Conservation (phyloP, 2,329 filamentous ascomycete genomes). For the Alternaria sp. region DNA sequence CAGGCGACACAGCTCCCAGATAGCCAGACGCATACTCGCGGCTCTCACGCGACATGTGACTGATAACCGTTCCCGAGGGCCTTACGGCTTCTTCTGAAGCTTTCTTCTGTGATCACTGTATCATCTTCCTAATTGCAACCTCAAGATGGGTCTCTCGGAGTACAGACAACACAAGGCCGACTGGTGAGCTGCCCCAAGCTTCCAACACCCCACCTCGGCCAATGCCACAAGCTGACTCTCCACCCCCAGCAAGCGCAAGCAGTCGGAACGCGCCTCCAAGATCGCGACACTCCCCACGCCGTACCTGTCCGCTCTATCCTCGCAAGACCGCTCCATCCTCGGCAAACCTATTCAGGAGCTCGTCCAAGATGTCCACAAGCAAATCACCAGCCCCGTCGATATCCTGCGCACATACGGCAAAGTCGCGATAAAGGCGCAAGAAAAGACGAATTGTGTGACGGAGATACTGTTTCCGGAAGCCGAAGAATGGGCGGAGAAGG, state of each 20-base stretch:
- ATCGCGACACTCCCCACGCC: slow-evolving; percentile 69
- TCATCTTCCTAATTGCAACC: not conserved
- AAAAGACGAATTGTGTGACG: slow-evolving; percentile 87
- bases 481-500: slow-evolving; percentile 70
- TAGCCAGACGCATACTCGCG: slow-evolving; percentile 13
- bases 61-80: slow-evolving; percentile 13
- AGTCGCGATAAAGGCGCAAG: slow-evolving; percentile 80
- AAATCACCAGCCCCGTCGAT: slow-evolving; percentile 68
- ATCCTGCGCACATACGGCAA: slow-evolving; percentile 88
- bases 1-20: slow-evolving; percentile 11
- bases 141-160: slow-evolving; percentile 63
- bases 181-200: slow-evolving; percentile 62
- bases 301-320: slow-evolving; percentile 71
- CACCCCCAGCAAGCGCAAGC: slow-evolving; percentile 76
- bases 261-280: slow-evolving; percentile 73
- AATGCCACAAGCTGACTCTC: slow-evolving; percentile 16
- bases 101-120: not conserved
- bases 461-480: slow-evolving; percentile 83
- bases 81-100: not conserved
- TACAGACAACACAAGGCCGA: slow-evolving; percentile 75
- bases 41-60: slow-evolving; percentile 19
- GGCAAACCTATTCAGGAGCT: slow-evolving; percentile 77
- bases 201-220: slow-evolving; percentile 10
- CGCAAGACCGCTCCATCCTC: slow-evolving; percentile 70
- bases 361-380: slow-evolving; percentile 78